Evolutionary conservation across 176 grass and related monocot genomes (phyloP), one percentile per base, ranked within the genome.

Genomic region (Musa schizocarpa): DNA sequence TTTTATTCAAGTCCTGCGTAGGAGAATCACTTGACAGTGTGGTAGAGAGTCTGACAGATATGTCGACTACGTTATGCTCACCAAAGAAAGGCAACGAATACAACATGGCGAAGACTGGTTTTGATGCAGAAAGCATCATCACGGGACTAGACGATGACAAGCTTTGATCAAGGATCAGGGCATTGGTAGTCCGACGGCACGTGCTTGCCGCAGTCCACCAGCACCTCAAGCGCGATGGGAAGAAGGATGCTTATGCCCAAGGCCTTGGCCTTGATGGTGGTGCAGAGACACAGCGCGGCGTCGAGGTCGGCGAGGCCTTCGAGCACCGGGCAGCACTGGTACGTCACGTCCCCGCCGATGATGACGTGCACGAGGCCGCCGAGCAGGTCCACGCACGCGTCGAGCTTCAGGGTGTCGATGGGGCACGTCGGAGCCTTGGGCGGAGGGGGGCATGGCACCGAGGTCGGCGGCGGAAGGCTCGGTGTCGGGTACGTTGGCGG

Each of bases 241-340:
- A 96, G 75, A 17, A 92, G 76, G 57, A 96, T 1, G 65, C 14
- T 71, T 65, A 87, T 1, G 85, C 25, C 49, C 66, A 96, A 81
- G 13, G 64, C 82, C 78, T 91, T 89, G 75, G 79, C 88, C 86
- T 85, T 84, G 80, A 96, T 91, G 82, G 74, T 19, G 71, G 89
- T 96, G 84, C 92, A 96, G 74, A 96, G 92, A 84, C 92, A 96
- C 75, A 87, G 79, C 78, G 92, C 92, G 24, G 92, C 92, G 77
- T 91, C 88, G 69, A 91, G 71, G 87, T 87, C 92, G 69, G 86
- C 86, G 11, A 96, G 66, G 26, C 86, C 86, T 7, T 79, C 65
- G 11, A 96, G 79, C 79, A 96, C 63, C 68, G 92, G 92, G 82
- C 92, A 96, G 84, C 92, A 96, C 51, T 50, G 67, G 22, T 51